Conservation (phyloP, 768 basidiomycete genomes). For the Termitomyces sp. region DNA sequence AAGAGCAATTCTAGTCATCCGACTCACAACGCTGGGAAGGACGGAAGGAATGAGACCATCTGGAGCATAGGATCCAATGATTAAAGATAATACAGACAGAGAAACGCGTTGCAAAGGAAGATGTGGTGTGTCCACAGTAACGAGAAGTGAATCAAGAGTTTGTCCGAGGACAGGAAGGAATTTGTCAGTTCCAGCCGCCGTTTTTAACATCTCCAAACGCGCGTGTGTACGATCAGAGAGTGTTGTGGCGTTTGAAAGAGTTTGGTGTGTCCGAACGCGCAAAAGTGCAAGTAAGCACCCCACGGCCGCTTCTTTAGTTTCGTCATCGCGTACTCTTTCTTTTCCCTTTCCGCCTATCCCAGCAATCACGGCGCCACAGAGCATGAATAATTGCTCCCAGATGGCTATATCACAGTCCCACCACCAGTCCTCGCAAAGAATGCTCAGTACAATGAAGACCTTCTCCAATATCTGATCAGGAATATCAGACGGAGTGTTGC, state of each 20-base stretch:
- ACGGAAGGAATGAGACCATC: slow-evolving; percentile 58
- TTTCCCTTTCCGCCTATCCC: slow-evolving; percentile 69
- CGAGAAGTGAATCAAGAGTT: slow-evolving; percentile 73
- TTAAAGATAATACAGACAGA: slow-evolving; percentile 52
- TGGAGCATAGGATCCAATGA: slow-evolving; percentile 61
- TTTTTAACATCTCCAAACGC: slow-evolving; percentile 37
- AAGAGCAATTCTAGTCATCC: slow-evolving; percentile 69
- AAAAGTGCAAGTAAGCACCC: slow-evolving; percentile 65
- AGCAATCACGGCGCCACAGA: slow-evolving; percentile 64
- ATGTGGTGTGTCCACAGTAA: slow-evolving; percentile 52
- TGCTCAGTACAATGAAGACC: slow-evolving; percentile 54
- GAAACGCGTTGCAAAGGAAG: slow-evolving; percentile 63
- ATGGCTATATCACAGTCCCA: slow-evolving; percentile 69
- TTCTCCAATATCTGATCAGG: slow-evolving; percentile 81
- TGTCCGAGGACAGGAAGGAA: slow-evolving; percentile 83
- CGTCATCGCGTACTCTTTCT: slow-evolving; percentile 69
- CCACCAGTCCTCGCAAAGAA: slow-evolving; percentile 79
- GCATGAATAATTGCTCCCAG: slow-evolving; percentile 87
- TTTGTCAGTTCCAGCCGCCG: slow-evolving; percentile 42
- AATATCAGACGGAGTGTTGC: slow-evolving; percentile 65
- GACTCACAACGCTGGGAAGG: slow-evolving; percentile 81
- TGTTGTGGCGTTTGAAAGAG: slow-evolving; percentile 28
- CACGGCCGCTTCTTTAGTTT: slow-evolving; percentile 76
- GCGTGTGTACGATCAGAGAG: slow-evolving; percentile 22
- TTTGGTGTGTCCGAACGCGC: slow-evolving; percentile 44